Base-by-base conservation (phyloP, 2,329 filamentous ascomycete genomes). In the Ascochyta rabiei region DNA sequence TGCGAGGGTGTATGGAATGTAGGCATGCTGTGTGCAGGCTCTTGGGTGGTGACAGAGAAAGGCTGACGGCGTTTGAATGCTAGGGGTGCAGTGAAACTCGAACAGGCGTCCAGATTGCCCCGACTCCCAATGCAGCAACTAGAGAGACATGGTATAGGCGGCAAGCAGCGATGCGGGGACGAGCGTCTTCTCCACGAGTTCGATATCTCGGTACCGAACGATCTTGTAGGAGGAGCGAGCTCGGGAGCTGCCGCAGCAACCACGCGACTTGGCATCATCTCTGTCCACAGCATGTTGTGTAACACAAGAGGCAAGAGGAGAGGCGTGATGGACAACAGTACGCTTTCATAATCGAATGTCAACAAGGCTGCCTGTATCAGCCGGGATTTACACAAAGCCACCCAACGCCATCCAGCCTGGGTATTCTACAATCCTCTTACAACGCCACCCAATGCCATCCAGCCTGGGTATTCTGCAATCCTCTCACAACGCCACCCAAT, bases 21-120 rank as follows among this genome's bases (percentile, higher is more conserved):
- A 31, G 69, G 71, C 70, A 73, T 73, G 24, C 64, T 60, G 63
- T 46, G 59, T 57, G 57, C 48, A 42, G 42, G 48, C 24, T 28
- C 57, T 47, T 46, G 50, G 31, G 44, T 49, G 42, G 58, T 59
- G 57, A 61, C 26, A 49, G 26, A 18, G 51, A 48, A 44, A 19
- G 34, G 40, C 40, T 35, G 34, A 3, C 44, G 39, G 31, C 46
- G n/a, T 34, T 30, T 28, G 44, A 26, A 33, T 33, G 42, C n/a
- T 34, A n/a, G 28, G 26, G 38, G 9, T 44, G 21, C 18, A 35
- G 44, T 40, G 51, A 44, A 30, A 30, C 26, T 48, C n/a, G 33
- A 33, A 24, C 19, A 28, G 51, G 40, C 45, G 33, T 48, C 44
- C 30, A 45, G 16, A 26, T 28, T 37, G 41, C 51, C 58, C 41